phyloP scores from a whole-genome alignment of 306 rosid species.

The Fragaria ananassa region DNA sequence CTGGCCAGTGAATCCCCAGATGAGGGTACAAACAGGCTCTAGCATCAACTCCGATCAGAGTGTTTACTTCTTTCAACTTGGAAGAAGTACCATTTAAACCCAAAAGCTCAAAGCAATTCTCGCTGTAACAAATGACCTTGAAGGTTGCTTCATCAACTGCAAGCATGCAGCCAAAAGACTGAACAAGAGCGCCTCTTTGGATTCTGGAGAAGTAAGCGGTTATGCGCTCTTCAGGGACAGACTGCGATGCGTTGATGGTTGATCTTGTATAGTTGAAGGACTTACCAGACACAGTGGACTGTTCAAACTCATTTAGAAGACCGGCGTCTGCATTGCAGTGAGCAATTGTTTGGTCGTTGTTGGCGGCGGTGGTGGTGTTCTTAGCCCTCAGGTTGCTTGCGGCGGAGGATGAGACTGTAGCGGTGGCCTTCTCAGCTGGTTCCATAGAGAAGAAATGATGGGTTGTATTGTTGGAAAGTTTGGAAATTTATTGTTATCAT shows the following conservation, averaged over 20 bases:
- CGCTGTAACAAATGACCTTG: slow-evolving; percentile 57
- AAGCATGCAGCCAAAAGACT: slow-evolving; percentile 74
- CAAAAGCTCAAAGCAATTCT: slow-evolving; percentile 60
- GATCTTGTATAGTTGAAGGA: slow-evolving; percentile 61
- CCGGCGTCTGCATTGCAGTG: slow-evolving; percentile 68
- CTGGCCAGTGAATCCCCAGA: slow-evolving; percentile 57
- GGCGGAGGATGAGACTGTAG: slow-evolving; percentile 39
- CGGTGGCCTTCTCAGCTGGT: slow-evolving; percentile 25
- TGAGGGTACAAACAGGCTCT: slow-evolving; percentile 62
- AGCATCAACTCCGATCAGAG: slow-evolving; percentile 60
- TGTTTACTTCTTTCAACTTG: slow-evolving; percentile 26
- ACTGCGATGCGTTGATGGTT: slow-evolving; percentile 35
- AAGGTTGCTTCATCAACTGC: slow-evolving; percentile 57
- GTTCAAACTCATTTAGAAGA: slow-evolving; percentile 61
- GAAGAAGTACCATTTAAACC: slow-evolving; percentile 34
- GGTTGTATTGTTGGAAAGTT: not conserved
- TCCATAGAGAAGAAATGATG: slow-evolving; percentile 23
- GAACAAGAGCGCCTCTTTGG: slow-evolving; percentile 75
- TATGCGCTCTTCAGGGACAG: slow-evolving; percentile 61
- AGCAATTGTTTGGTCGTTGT: slow-evolving; percentile 37
- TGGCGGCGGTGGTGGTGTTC: not conserved
- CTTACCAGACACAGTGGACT: slow-evolving; percentile 55
- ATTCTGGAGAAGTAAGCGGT: slow-evolving; percentile 51
- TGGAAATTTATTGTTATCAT: slow-evolving; percentile 3
- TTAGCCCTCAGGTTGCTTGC: slow-evolving; percentile 42